Base-by-base conservation (phyloP, 192 early-diverging fungal species). In the Piromyces finnis region DNA sequence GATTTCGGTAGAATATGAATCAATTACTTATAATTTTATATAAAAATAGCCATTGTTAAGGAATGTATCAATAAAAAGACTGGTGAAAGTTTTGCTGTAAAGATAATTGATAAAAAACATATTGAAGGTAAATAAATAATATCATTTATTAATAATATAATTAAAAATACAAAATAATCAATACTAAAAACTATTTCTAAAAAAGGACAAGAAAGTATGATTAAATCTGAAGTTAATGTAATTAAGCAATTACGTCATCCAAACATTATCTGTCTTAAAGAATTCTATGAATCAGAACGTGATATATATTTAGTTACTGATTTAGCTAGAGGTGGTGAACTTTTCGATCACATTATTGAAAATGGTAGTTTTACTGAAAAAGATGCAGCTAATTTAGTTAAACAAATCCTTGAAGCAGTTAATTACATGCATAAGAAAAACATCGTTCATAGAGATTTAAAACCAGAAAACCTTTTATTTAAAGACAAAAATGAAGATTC, bases 41-140 rank as follows among this genome's bases (percentile, higher is more conserved):
- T 26, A n/a, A 68, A n/a, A n/a, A 68, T 91, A 88, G 93, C 90
- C 0, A 86, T 87, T 1, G 92, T 94, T 18, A 91, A 92, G 80
- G 90, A 91, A 83, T 88, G 88, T 81, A 87, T 87, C 29, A 86
- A 91, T 18, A 89, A 88, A 80, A 78, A 82, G 9, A 89, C 92
- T 2, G 82, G 84, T 0, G 32, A 86, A 28, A 86, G 88, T 14
- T 94, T 86, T 87, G 94, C 94, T 6, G 87, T 90, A 29, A 95
- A 94, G 78, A 93, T 93, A 41, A 93, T 94, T 79, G 82, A 89
- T 78, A 94, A 93, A 82, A 81, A 87, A 29, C 90, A 92, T 86
- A 90, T 92, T 88, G 87, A 86, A 51, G 87, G 87, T 84, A 85
- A 92, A 51, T 87, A 91, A 32, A 88, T 87, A 78, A 82, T 11